Conservation (phyloP, 208 protist genomes). For the Crithidia brevicula region DNA sequence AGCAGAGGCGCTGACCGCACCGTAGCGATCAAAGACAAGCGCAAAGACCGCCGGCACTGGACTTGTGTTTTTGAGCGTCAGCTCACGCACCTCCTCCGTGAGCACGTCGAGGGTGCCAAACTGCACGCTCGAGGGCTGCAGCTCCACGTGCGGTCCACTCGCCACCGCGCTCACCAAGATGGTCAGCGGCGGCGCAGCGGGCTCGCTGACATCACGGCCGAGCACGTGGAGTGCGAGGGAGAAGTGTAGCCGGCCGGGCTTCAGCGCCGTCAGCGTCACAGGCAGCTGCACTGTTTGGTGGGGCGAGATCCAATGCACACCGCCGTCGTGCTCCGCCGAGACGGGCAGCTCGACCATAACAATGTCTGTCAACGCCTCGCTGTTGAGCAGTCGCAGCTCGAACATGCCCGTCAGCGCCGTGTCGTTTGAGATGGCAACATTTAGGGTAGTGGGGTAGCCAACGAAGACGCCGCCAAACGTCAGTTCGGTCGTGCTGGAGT, state of each 20-base stretch:
- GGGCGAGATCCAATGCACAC: slow-evolving; percentile 36
- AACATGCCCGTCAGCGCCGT: slow-evolving; percentile 93
- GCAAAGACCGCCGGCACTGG: slow-evolving; percentile 72
- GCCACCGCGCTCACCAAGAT: slow-evolving; percentile 74
- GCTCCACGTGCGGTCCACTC: slow-evolving; percentile 77
- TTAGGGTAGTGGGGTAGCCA: slow-evolving; percentile 82
- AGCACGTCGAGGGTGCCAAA: slow-evolving; percentile 85
- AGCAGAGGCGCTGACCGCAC: background rate
- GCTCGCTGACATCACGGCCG: slow-evolving; percentile 44
- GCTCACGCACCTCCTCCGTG: slow-evolving; percentile 29
- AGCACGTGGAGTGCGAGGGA: slow-evolving; percentile 82
- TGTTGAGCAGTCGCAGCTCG: slow-evolving; percentile 78
- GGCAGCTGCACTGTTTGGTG: slow-evolving; percentile 62
- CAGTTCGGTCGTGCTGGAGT: slow-evolving; percentile 60
- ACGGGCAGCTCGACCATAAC: slow-evolving; percentile 31
- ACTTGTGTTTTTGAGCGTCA: slow-evolving; percentile 85
- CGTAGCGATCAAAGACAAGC: slow-evolving; percentile 35
- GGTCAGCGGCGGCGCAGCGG: slow-evolving; percentile 34
- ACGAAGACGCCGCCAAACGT: slow-evolving; percentile 94
- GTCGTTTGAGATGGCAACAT: slow-evolving; percentile 92
- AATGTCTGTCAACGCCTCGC: slow-evolving; percentile 38
- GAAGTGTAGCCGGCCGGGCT: slow-evolving; percentile 80
- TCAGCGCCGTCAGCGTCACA: slow-evolving; percentile 77
- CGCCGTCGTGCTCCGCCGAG: slow-evolving; percentile 29
- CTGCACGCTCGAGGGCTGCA: slow-evolving; percentile 52